A percentile compares a stretch with the other conserved stretches of the same genome.
Conservation (phyloP, 1,284 basidiomycete species). For the Schizophyllum amplum region DNA sequence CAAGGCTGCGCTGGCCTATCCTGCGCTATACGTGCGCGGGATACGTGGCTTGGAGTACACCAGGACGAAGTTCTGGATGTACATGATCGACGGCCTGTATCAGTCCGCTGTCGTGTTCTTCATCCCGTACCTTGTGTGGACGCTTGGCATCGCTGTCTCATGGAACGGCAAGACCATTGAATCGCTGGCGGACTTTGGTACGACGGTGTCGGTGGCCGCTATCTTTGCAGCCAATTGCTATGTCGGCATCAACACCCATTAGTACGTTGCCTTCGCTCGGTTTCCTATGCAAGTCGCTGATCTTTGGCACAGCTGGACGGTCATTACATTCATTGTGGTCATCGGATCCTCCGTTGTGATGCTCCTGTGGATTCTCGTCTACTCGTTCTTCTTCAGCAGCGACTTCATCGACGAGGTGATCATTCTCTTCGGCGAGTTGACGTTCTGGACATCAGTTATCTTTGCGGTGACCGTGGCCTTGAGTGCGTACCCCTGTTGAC, state of each 20-base stretch:
- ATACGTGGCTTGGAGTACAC: slow-evolving; percentile 93
- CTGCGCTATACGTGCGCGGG: slow-evolving; percentile 89
- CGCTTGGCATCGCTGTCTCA: slow-evolving; percentile 50
- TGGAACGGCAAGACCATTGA: slow-evolving; percentile 73
- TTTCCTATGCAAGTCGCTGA: slow-evolving; percentile 2
- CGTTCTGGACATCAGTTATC: slow-evolving; percentile 78
- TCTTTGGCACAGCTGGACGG: slow-evolving; percentile 64
- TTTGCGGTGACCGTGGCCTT: slow-evolving; percentile 65
- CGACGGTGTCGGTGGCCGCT: slow-evolving; percentile 81
- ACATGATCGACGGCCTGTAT: slow-evolving; percentile 92
- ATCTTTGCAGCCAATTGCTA: slow-evolving; percentile 85
- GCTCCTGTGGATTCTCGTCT: slow-evolving; percentile 81
- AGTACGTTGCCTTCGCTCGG: slow-evolving; percentile 64
- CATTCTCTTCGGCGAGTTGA: slow-evolving; percentile 69
- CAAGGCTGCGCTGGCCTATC: slow-evolving; percentile 83
- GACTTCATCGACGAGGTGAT: slow-evolving; percentile 71
- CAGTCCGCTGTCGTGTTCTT: slow-evolving; percentile 90
- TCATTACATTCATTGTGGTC: slow-evolving; percentile 77
- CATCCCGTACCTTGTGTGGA: slow-evolving; percentile 80
- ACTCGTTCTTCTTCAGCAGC: slow-evolving; percentile 64
- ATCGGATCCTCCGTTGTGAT: slow-evolving; percentile 75
- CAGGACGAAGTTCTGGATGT: slow-evolving; percentile 85
- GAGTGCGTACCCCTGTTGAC: slow-evolving; percentile 38
- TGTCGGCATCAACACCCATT: slow-evolving; percentile 83
- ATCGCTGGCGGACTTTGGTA: slow-evolving; percentile 85